A percentile compares a stretch with the other conserved stretches of the same genome.
These are phyloP conservation scores for Aspergillus sp. DNA, from an alignment of 2,329 filamentous ascomycete genomes.

Conservation along the genomic window DNA sequence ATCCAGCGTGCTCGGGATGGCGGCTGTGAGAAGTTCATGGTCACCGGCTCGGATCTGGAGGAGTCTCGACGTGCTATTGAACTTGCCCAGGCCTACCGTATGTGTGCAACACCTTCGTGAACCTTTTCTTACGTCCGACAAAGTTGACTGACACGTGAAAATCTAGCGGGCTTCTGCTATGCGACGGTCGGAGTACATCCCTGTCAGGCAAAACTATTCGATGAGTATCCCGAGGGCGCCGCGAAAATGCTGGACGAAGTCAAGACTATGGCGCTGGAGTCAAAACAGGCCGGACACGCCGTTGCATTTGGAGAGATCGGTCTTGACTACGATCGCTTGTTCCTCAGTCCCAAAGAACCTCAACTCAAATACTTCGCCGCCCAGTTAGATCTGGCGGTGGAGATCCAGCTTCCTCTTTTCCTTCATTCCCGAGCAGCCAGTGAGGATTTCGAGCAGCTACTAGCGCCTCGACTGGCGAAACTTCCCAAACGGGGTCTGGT, in stretches of 20 bases:
- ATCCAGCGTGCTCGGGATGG: conserved; percentile 73
- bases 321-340: conserved; percentile 90
- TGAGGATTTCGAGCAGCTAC: conserved; percentile 73
- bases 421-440: conserved; percentile 88
- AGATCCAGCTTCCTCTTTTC: conserved; percentile 81
- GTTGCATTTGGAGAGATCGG: conserved; percentile 92
- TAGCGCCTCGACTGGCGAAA: conserved; percentile 63
- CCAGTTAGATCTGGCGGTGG: conserved; percentile 76
- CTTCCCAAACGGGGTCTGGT: conserved; percentile 79
- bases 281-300: conserved; percentile 60
- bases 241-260: conserved; percentile 56
- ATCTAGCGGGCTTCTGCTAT: conserved; percentile 74
- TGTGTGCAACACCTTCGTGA: conserved; percentile 41
- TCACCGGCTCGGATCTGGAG: conserved; percentile 83
- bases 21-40: conserved; percentile 85
- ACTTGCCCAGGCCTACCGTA: conserved; percentile 73
- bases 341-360: conserved; percentile 73
- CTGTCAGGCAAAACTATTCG: conserved; percentile 80
- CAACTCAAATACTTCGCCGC: conserved; percentile 83
- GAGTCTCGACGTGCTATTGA: conserved; percentile 74
- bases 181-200: conserved; percentile 93
- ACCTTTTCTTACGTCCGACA: conserved; percentile 4
- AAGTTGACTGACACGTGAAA: conserved; percentile 7
- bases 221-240: conserved; percentile 52
- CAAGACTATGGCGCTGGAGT: conserved; percentile 61